phyloP scores from a whole-genome alignment of 2,329 filamentous ascomycete species.

The Venturia carpophila region DNA sequence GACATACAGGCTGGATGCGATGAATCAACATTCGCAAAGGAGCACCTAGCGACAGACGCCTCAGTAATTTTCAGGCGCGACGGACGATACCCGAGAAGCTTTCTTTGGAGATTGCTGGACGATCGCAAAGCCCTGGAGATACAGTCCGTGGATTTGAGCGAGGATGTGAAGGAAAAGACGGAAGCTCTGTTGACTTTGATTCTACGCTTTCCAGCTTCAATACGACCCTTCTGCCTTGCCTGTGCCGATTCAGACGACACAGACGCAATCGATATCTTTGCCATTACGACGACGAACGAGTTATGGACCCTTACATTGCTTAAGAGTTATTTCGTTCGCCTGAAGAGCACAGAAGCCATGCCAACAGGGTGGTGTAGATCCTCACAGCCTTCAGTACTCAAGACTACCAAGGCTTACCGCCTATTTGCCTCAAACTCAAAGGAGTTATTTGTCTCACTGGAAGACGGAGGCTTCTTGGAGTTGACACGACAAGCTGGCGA shows the following conservation, averaged over 20 bases:
- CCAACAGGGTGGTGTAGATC: constrained; percentile 70
- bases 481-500: constrained; percentile 26
- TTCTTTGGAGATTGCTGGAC: constrained; percentile 85
- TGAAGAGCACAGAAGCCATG: constrained; percentile 61
- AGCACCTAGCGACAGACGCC: constrained; percentile 66
- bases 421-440: constrained; percentile 5
- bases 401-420: constrained; percentile 71
- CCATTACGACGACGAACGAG: constrained; percentile 68
- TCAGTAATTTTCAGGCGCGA: constrained; percentile 81
- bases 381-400: constrained; percentile 63
- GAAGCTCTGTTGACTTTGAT: constrained; percentile 71
- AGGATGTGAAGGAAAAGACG: constrained; percentile 47
- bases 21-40: constrained; percentile 63
- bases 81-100: constrained; percentile 69
- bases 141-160: constrained; percentile 68
- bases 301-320: constrained; percentile 78
- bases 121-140: constrained; percentile 74
- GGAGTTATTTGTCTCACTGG: constrained; percentile 73
- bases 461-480: constrained; percentile 54
- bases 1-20: constrained; percentile 46
- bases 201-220: constrained; percentile 65
- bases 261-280: constrained; percentile 71
- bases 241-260: constrained; percentile 72
- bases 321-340: constrained; percentile 71
- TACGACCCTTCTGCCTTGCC: constrained; percentile 70